phyloP scores from a whole-genome alignment of 2,329 filamentous ascomycete genomes.

The Penicillium sp. region DNA sequence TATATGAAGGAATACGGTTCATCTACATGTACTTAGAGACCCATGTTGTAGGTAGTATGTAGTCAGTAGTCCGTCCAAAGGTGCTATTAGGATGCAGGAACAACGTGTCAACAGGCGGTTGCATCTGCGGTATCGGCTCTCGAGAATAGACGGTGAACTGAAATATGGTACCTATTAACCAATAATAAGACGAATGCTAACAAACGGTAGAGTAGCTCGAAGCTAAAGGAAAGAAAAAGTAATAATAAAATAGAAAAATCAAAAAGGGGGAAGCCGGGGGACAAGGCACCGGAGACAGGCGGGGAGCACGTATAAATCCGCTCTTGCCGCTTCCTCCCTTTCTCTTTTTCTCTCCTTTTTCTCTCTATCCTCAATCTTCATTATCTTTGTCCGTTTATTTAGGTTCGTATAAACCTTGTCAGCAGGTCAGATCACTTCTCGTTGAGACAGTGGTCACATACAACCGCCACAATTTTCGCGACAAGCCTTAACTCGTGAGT shows the following conservation, averaged over 20 bases:
- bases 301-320: conserved; percentile 5
- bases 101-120: not conserved
- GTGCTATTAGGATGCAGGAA: not conserved
- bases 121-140: not conserved
- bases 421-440: conserved; percentile 54
- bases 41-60: not conserved
- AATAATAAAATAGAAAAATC: not conserved
- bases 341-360: not conserved
- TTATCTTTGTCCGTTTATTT: conserved; percentile 18
- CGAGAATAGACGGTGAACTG: not conserved
- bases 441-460: conserved; percentile 57
- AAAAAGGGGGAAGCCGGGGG: conserved; percentile 8
- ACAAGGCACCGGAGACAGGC: conserved; percentile 1
- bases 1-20: too few species aligned
- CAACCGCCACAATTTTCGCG: conserved; percentile 92
- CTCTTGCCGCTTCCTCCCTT: not conserved
- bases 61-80: not conserved
- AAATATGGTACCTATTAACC: not conserved
- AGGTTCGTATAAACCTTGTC: conserved; percentile 29
- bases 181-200: not conserved
- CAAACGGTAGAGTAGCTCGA: not conserved
- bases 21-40: too few species aligned
- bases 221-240: not conserved
- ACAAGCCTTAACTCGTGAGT: conserved; percentile 95
- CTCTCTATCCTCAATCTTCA: not conserved